These are phyloP conservation scores for Suillus lakei DNA, from an alignment of 768 basidiomycete species.

Conservation along the genomic window DNA sequence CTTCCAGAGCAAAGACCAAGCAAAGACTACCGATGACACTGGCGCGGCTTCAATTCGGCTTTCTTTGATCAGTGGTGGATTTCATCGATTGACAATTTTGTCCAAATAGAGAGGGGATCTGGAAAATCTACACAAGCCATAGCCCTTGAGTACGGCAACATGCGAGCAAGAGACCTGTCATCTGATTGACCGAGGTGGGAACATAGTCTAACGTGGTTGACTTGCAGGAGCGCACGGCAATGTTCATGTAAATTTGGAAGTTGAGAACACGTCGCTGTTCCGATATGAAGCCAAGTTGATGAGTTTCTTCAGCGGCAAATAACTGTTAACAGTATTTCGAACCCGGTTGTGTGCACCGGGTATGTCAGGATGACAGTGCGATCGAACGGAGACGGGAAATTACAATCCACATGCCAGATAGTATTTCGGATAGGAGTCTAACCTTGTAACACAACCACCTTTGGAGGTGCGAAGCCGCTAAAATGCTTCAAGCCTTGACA, in stretches of 20 bases:
- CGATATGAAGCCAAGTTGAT: neutral
- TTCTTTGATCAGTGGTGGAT: neutral
- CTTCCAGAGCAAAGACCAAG: neutral
- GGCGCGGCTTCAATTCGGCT: neutral
- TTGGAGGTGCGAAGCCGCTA: constrained; percentile 1
- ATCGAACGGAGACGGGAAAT: neutral
- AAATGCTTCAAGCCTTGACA: neutral
- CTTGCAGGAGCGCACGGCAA: neutral
- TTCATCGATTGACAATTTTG: neutral
- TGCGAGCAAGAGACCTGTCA: neutral
- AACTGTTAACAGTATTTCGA: neutral
- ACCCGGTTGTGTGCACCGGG: neutral
- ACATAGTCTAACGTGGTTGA: neutral
- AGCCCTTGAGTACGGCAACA: neutral
- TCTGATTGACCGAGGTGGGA: constrained; percentile 1
- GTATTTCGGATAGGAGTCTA: neutral
- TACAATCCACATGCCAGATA: neutral
- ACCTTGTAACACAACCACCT: neutral
- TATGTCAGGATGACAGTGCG: neutral
- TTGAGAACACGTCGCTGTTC: neutral
- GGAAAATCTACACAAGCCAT: neutral
- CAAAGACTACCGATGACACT: constrained; percentile 2
- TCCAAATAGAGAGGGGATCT: neutral
- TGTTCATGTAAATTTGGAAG: neutral
- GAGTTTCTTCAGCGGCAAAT: neutral